phyloP scores from a whole-genome alignment of 106 monocot genomes.

The Cymbidium sinense region DNA sequence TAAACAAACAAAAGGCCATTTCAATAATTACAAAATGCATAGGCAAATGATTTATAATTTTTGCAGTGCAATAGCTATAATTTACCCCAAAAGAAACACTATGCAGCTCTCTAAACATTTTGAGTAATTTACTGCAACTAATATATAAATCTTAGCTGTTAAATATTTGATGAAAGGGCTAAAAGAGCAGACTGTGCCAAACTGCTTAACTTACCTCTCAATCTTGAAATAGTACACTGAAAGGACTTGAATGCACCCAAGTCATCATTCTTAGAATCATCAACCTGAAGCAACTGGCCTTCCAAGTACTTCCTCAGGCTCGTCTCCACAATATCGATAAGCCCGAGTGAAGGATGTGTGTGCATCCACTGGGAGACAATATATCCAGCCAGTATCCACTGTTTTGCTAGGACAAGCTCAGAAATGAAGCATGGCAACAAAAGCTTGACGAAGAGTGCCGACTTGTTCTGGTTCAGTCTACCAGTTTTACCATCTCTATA shows the following conservation, averaged over 20 bases:
- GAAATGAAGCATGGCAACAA: slow-evolving; percentile 76
- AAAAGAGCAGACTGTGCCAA: slow-evolving; percentile 30
- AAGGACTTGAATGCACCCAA: slow-evolving; percentile 28
- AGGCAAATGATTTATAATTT: no score
- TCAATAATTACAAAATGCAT: no score
- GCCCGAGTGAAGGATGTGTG: slow-evolving; percentile 43
- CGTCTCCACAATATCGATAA: slow-evolving; percentile 48
- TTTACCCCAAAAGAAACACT: no score
- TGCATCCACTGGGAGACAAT: slow-evolving; percentile 79
- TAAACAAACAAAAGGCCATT: no score
- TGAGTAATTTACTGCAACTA: no score
- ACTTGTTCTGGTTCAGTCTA: slow-evolving; percentile 2
- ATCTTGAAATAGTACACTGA: slow-evolving; percentile 15
- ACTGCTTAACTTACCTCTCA: slow-evolving; percentile 27
- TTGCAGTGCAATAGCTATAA: no score
- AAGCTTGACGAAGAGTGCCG: slow-evolving; percentile 32
- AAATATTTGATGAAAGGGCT: slow-evolving; percentile 5
- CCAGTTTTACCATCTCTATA: slow-evolving; percentile 7
- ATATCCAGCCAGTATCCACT: slow-evolving; percentile 64
- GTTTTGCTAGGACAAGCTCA: slow-evolving; percentile 53
- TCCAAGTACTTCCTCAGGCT: slow-evolving; percentile 66
- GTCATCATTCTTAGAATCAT: slow-evolving; percentile 9
- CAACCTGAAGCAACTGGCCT: slow-evolving; percentile 20
- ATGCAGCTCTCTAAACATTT: no score
- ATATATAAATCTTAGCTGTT: not conserved